These are phyloP conservation scores for Papiliotrema laurentii DNA, from an alignment of 1,284 basidiomycete species.

Conservation along the genomic window DNA sequence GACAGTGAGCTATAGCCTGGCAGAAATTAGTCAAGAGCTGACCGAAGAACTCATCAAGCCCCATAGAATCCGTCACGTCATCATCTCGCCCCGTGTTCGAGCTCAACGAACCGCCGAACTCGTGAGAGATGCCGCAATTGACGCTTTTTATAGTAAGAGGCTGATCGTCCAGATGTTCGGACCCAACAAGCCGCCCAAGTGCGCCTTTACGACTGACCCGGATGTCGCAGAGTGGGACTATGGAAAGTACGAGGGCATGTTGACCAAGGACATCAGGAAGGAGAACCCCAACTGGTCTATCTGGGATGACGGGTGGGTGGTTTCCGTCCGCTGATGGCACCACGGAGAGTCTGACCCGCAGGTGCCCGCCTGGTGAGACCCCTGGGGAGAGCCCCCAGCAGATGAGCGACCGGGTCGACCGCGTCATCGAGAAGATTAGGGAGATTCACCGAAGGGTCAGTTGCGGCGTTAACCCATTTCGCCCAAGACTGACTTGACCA, in stretches of 20 bases:
- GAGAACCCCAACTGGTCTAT: conserved; percentile 68
- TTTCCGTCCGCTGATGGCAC: neutral
- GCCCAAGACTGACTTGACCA: conserved; percentile 13
- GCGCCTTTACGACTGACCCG: conserved; percentile 34
- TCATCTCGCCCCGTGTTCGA: conserved; percentile 77
- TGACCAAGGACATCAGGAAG: conserved; percentile 66
- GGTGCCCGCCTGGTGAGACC: conserved; percentile 61
- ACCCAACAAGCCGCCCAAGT: conserved; percentile 27
- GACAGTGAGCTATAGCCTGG: conserved; percentile 58
- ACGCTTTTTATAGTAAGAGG: neutral
- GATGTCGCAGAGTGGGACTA: conserved; percentile 74
- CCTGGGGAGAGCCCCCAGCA: conserved; percentile 76
- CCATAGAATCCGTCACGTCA: conserved; percentile 65
- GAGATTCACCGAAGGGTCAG: conserved; percentile 66
- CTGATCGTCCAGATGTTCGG: conserved; percentile 39
- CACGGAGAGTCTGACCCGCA: conserved; percentile 27
- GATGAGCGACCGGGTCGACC: conserved; percentile 73
- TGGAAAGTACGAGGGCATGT: conserved; percentile 80
- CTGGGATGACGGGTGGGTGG: conserved; percentile 69
- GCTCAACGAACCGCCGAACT: conserved; percentile 81
- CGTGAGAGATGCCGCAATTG: no score
- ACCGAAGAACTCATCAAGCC: conserved; percentile 71
- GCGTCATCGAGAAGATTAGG: conserved; percentile 67
- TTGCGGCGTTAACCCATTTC: conserved; percentile 2
- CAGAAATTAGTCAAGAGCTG: neutral